These are phyloP conservation scores for Gossypium arboreum DNA, from an alignment of 345 rosid species.

Conservation along the genomic window DNA sequence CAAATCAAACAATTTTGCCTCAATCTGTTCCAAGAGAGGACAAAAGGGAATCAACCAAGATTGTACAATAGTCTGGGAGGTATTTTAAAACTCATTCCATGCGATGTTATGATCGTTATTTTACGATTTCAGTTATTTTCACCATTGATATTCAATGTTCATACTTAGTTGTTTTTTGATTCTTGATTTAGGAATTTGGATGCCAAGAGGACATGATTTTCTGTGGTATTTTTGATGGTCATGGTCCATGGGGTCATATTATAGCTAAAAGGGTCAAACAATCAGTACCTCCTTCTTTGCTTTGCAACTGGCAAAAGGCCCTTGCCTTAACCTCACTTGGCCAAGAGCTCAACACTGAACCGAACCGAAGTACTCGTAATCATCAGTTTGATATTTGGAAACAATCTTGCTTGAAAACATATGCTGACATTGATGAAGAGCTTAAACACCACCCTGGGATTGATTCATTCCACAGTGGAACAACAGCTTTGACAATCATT, in stretches of 20 bases:
- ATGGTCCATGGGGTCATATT: conserved; percentile 91
- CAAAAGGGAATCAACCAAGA: conserved; percentile 83
- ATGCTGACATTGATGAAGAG: conserved; percentile 61
- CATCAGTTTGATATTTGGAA: conserved; percentile 61
- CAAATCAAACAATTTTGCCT: conserved; percentile 45
- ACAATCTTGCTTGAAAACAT: conserved; percentile 63
- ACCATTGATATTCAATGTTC: too few relatives aligned
- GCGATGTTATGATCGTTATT: too few relatives aligned
- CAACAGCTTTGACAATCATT: conserved; percentile 69
- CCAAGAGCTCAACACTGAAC: conserved; percentile 26
- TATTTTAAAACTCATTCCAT: conserved; percentile 13
- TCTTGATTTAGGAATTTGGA: conserved; percentile 61
- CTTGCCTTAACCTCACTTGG: conserved; percentile 36
- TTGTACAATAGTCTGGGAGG: conserved; percentile 81
- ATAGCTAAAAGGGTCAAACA: conserved; percentile 57
- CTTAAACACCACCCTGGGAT: conserved; percentile 60
- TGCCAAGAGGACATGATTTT: conserved; percentile 81
- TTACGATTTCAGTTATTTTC: too few relatives aligned
- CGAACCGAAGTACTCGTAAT: conserved; percentile 18
- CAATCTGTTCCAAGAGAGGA: conserved; percentile 75
- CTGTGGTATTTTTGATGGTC: conserved; percentile 91
- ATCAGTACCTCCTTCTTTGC: conserved; percentile 53
- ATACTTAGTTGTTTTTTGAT: background rate
- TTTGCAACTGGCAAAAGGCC: conserved; percentile 75
- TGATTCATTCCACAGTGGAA: conserved; percentile 66